A percentile compares a stretch with the other conserved stretches of the same genome.
Evolutionary conservation across 2,329 filamentous ascomycete genomes (phyloP).

Genomic region (Gliomastix tumulicola): DNA sequence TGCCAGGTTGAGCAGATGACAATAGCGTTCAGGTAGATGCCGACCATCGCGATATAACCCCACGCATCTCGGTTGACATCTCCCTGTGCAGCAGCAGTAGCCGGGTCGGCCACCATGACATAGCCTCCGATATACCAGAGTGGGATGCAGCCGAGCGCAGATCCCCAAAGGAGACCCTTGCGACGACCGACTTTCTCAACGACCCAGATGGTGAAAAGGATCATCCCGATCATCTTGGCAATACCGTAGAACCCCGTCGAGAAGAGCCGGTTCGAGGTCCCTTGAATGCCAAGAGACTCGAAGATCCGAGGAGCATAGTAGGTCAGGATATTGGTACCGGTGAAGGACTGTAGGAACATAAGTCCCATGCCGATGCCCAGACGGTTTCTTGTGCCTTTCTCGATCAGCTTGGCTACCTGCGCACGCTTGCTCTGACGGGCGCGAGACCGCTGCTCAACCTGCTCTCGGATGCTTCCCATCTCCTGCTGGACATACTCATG

Average conservation of each 20-base stretch:
- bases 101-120: conserved; percentile 22
- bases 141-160: conserved; percentile 26
- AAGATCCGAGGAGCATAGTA: conserved; percentile 31
- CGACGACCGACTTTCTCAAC: conserved; percentile 42
- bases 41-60: conserved; percentile 36
- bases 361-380: conserved; percentile 39
- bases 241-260: conserved; percentile 33
- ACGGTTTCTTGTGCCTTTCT: conserved; percentile 28
- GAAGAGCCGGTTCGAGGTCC: conserved; percentile 23
- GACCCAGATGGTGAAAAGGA: conserved; percentile 33
- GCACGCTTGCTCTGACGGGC: conserved; percentile 15
- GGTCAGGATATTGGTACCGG: conserved; percentile 51
- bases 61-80: conserved; percentile 31
- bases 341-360: conserved; percentile 29
- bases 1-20: conserved; percentile 33
- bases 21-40: conserved; percentile 33
- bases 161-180: conserved; percentile 34
- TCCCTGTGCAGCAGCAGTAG: conserved; percentile 32
- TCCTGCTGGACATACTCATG: conserved; percentile 27
- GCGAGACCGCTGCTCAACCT: conserved; percentile 41
- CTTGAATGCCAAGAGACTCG: conserved; percentile 25
- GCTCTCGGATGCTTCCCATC: conserved; percentile 49
- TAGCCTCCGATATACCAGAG: conserved; percentile 32
- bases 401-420: conserved; percentile 22
- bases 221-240: conserved; percentile 25